Evolutionary conservation across 106 monocot species (phyloP).

Genomic region (Apostasia ramifera): DNA sequence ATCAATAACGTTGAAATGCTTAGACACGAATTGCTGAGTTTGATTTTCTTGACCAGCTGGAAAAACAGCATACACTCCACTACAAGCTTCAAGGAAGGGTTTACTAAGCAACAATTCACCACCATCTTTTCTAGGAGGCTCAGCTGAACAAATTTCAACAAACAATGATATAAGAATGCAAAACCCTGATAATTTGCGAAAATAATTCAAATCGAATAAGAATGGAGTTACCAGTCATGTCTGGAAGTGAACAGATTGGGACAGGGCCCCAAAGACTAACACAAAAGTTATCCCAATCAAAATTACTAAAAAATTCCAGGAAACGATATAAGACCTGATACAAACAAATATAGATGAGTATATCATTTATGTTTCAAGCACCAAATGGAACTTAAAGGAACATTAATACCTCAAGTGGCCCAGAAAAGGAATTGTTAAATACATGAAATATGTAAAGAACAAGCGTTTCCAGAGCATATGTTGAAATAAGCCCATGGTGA

Average conservation of each 20-base stretch:
- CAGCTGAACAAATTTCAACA: conserved; percentile 24
- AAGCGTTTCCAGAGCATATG: conserved; percentile 92
- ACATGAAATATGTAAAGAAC: conserved; percentile 98
- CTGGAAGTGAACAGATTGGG: conserved; percentile 54
- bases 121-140: conserved; percentile 47
- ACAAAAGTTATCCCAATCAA: conserved; percentile 97
- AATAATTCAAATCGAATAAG: neutral
- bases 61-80: conserved; percentile 44
- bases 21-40: conserved; percentile 64
- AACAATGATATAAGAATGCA: too few species aligned
- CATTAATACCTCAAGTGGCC: conserved; percentile 86
- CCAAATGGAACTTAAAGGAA: neutral
- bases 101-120: conserved; percentile 43
- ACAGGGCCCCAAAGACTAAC: conserved; percentile 79
- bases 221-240: conserved; percentile 36
- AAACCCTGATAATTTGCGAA: too few species aligned
- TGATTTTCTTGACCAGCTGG: conserved; percentile 53
- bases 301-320: conserved; percentile 96
- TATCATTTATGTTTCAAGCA: neutral
- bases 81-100: conserved; percentile 47
- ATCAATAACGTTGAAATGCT: conserved; percentile 95
- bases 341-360: neutral
- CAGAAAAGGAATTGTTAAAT: conserved; percentile 82
- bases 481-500: conserved; percentile 97
- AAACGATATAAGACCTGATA: conserved; percentile 91